These are phyloP conservation scores for Aspergillus olivimuriae DNA, from an alignment of 495 filamentous ascomycete species.

Conservation along the genomic window DNA sequence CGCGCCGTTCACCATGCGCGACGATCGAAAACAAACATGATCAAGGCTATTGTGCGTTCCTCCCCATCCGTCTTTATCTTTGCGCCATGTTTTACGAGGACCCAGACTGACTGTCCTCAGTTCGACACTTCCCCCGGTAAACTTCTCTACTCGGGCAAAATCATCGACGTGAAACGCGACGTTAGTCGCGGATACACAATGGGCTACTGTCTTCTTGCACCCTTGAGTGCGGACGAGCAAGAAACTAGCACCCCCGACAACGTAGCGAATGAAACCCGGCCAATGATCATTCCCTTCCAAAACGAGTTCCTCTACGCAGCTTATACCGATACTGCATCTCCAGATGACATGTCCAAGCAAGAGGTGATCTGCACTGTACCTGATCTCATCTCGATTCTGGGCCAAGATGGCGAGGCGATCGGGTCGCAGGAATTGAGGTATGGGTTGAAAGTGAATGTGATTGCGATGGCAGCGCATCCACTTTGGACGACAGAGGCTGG, in stretches of 20 bases:
- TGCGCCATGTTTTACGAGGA: background rate
- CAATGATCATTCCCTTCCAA: conserved; percentile 55
- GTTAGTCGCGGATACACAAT: conserved; percentile 47
- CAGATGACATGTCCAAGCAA: conserved; percentile 14
- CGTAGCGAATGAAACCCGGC: conserved; percentile 1
- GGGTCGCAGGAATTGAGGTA: conserved; percentile 31
- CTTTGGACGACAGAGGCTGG: conserved; percentile 29
- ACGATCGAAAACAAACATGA: conserved; percentile 40
- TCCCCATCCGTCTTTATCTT: background rate
- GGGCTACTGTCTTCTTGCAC: conserved; percentile 46
- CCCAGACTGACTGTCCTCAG: conserved; percentile 5
- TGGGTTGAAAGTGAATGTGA: conserved; percentile 27
- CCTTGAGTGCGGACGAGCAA: conserved; percentile 19
- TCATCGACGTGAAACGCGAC: conserved; percentile 49
- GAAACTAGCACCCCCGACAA: background rate
- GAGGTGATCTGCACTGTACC: conserved; percentile 27
- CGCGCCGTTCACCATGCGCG: conserved; percentile 41
- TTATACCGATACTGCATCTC: background rate
- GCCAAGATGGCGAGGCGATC: conserved; percentile 25
- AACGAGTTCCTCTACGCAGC: conserved; percentile 56
- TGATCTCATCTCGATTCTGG: conserved; percentile 27
- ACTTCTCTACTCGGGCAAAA: conserved; percentile 56
- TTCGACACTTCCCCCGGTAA: conserved; percentile 33
- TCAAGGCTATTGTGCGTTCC: conserved; percentile 47
- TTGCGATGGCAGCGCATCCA: conserved; percentile 30